Conservation (phyloP, 2,329 filamentous ascomycete genomes). For the Pseudocercospora crystallina region DNA sequence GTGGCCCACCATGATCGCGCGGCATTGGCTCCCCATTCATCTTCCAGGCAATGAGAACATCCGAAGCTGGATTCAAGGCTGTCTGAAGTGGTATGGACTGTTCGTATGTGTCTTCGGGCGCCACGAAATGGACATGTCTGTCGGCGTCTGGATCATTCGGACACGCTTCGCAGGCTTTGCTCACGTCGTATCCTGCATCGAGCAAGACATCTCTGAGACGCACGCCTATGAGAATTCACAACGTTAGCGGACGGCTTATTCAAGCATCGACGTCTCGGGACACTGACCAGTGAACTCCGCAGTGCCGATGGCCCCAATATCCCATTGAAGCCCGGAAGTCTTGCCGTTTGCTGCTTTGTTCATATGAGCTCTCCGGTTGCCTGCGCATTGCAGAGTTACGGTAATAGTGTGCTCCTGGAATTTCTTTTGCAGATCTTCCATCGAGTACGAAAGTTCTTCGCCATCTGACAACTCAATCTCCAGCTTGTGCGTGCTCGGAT, state of each 20-base stretch:
- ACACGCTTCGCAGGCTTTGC: constrained; percentile 21
- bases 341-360: constrained; percentile 44
- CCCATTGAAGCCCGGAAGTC: constrained; percentile 62
- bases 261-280: too few species aligned
- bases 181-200: constrained; percentile 54
- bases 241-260: too few species aligned
- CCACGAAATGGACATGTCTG: constrained; percentile 56
- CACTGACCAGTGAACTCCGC: constrained; percentile 52
- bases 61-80: constrained; percentile 62
- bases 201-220: constrained; percentile 56
- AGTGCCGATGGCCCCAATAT: constrained; percentile 59
- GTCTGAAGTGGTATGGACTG: constrained; percentile 32
- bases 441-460: constrained; percentile 52
- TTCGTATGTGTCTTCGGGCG: constrained; percentile 25
- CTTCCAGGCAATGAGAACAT: constrained; percentile 66
- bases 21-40: constrained; percentile 69
- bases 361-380: constrained; percentile 58
- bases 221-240: constrained; percentile 41
- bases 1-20: constrained; percentile 64
- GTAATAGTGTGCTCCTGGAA: constrained; percentile 56
- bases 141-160: constrained; percentile 33
- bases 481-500: constrained; percentile 47
- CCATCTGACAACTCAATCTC: constrained; percentile 59
- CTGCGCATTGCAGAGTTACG: constrained; percentile 60
- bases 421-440: constrained; percentile 54